Evolutionary conservation across 352 stramenopile genomes (phyloP), one percentile per base, ranked within the genome.

Genomic region (Phytophthora syringae): DNA sequence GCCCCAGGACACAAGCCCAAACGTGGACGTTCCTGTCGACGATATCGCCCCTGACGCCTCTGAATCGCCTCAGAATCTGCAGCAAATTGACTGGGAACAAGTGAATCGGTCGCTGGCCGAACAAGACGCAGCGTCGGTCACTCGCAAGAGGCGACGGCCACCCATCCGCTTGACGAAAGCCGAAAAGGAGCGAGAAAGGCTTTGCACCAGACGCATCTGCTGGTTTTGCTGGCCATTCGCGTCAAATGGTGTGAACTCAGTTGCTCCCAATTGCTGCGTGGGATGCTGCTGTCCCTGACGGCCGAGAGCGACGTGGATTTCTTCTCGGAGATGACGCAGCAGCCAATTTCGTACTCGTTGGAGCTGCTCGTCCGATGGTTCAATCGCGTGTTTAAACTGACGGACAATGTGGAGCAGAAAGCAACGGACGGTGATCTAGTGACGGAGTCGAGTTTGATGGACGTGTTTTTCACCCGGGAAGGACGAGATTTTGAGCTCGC

Each of bases 321-420:
- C 42, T 78, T 78, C 22, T 40, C 45, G 4, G 71, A 82, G 3
- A 51, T 80, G 43, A 68, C 68, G 16, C 32, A 55, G 28, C 72
- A 77, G 30, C 74, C 73, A 22, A 69, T 82, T 44, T 44, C 52
- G 52, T 93, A 90, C 59, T 74, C 68, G 32, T 48, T 93, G 48
- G 75, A 92, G 65, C 66, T 86, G 55, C 67, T 95, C 13, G 61
- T 93, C 63, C 80, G 76, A 16, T 95, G 87, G 86, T 91, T 93
- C 47, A 54, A 69, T 37, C 34, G 52, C 28, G 60, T 80, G n/a
- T 93, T 91, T 59, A 44, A 59, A 30, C 16, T 86, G 4, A 27
- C 10, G 13, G 63, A 69, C 15, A 52, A 66, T 16, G 61, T 43
- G 18, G 47, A 74, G 0, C 28, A 61, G 12, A 25, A 72, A 16